Conservation (phyloP, 257 asterid genomes). For the Fraxinus anomala region DNA sequence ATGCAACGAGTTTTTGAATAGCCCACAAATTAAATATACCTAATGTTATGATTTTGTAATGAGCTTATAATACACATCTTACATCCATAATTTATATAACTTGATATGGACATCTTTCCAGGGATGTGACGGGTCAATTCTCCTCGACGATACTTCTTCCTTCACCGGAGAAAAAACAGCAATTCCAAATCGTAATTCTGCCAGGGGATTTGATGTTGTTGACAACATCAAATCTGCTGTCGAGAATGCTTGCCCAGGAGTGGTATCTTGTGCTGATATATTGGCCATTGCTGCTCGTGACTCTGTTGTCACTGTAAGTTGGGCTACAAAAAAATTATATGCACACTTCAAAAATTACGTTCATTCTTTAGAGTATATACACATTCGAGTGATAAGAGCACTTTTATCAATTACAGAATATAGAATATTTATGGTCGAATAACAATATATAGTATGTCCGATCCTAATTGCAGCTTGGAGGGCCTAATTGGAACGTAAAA, state of each 20-base stretch:
- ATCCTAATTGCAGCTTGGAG: slow-evolving; percentile 62
- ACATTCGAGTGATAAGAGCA: background rate
- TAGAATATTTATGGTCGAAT: background rate
- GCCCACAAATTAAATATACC: background rate
- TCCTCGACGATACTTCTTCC: slow-evolving; percentile 81
- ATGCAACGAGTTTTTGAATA: background rate
- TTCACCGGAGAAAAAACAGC: slow-evolving; percentile 79
- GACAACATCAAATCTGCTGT: slow-evolving; percentile 80
- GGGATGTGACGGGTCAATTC: slow-evolving; percentile 94
- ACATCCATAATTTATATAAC: background rate
- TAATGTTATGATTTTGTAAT: background rate
- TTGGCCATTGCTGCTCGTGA: slow-evolving; percentile 78
- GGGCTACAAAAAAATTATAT: background rate
- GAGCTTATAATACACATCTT: background rate
- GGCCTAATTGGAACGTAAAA: slow-evolving; percentile 69
- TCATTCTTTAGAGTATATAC: background rate
- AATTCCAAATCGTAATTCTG: slow-evolving; percentile 64
- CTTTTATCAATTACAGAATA: no score
- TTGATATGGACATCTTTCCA: slow-evolving; percentile 21
- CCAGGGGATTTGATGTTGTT: slow-evolving; percentile 72
- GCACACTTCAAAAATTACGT: background rate
- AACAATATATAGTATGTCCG: background rate
- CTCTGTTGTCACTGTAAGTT: slow-evolving; percentile 60
- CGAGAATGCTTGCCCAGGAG: slow-evolving; percentile 66
- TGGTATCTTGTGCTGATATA: slow-evolving; percentile 81